Base-by-base conservation (phyloP, 2,329 filamentous ascomycete genomes). In the Alternaria ventricosa region DNA sequence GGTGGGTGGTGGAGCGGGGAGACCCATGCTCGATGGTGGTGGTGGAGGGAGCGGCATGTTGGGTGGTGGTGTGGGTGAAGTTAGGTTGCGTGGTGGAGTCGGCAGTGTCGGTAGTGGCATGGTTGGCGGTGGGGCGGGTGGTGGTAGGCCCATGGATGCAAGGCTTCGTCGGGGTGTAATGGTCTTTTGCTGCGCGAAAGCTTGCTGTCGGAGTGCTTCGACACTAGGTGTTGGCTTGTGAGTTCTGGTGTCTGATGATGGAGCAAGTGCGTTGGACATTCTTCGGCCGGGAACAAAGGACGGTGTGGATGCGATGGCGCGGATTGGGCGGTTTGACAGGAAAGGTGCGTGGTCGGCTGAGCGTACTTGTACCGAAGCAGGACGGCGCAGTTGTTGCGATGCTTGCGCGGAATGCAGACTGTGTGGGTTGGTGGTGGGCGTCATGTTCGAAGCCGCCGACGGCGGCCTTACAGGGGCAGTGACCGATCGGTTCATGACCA, bases 51-150 rank as follows among this genome's bases (percentile, higher is more conserved):
- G 66, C 28, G 68, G 64, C 62, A 67, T 65, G 8, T 47, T 65
- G 5, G 68, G 67, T 15, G 70, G 67, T 10, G 62, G 68, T 22
- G 55, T 62, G 6, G 64, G 61, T 12, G 61, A 55, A 10, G 61
- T 54, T 27, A 64, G 51, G 46, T 63, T 67, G 11, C 71, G 71
- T 7, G 80, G 80, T 41, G 78, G 77, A 11, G 74, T 63, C 15
- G 83, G 83, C 18, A 84, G 68, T n/a, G 83, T 64, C n/a, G 83
- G 83, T 22, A 84, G 67, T n/a, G 83, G 82, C 68, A 81, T 80
- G 12, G 73, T 77, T 58, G 83, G 83, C 22, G 83, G 83, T 4
- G 83, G 83, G 6, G 80, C 81, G 4, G 82, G 83, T 7, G 83
- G 83, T 3, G 82, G 82, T 3, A 84, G 69, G 1, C 77, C 75